Percentiles rank a stretch among this genome's conserved stretches.
phyloP scores from a whole-genome alignment of 192 early-diverging fungal genomes.

The Spizellomyces sp. region DNA sequence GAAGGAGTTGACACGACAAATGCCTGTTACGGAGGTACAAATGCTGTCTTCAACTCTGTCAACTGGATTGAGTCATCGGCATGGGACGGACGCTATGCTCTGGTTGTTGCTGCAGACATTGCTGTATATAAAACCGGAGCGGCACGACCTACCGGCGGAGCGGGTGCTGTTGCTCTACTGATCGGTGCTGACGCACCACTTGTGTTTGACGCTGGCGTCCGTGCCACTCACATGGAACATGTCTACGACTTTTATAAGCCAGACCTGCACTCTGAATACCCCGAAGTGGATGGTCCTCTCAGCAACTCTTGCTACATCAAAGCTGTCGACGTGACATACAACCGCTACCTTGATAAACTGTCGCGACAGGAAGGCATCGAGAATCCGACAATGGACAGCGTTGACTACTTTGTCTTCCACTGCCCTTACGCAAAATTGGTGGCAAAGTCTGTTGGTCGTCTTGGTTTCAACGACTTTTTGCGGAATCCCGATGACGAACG shows the following conservation, averaged over 20 bases:
- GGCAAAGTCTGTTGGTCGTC: slow-evolving; percentile 89
- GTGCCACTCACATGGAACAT: slow-evolving; percentile 94
- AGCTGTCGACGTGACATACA: slow-evolving; percentile 88
- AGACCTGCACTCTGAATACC: slow-evolving; percentile 95
- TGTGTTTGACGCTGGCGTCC: slow-evolving; percentile 86
- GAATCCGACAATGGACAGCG: slow-evolving; percentile 52
- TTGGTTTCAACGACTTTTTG: slow-evolving; percentile 91
- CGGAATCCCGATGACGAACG: slow-evolving; percentile 67
- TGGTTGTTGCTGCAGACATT: slow-evolving; percentile 84
- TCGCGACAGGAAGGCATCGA: slow-evolving; percentile 27
- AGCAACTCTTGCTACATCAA: slow-evolving; percentile 90
- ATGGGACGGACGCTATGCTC: slow-evolving; percentile 88
- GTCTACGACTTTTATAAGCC: slow-evolving; percentile 99
- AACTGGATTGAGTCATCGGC: slow-evolving; percentile 95
- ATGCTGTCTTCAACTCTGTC: slow-evolving; percentile 93
- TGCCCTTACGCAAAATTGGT: slow-evolving; percentile 98
- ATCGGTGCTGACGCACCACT: slow-evolving; percentile 92
- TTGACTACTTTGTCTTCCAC: slow-evolving; percentile 92
- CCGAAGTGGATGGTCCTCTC: slow-evolving; percentile 94
- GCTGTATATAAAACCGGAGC: slow-evolving; percentile 91
- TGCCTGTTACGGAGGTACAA: slow-evolving; percentile 98
- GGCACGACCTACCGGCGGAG: slow-evolving; percentile 94
- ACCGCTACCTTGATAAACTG: slow-evolving; percentile 78
- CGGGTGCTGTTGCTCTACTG: slow-evolving; percentile 88
- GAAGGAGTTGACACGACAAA: slow-evolving; percentile 98